These are phyloP conservation scores for Amanita muscaria DNA, from an alignment of 768 basidiomycete species.

Conservation along the genomic window DNA sequence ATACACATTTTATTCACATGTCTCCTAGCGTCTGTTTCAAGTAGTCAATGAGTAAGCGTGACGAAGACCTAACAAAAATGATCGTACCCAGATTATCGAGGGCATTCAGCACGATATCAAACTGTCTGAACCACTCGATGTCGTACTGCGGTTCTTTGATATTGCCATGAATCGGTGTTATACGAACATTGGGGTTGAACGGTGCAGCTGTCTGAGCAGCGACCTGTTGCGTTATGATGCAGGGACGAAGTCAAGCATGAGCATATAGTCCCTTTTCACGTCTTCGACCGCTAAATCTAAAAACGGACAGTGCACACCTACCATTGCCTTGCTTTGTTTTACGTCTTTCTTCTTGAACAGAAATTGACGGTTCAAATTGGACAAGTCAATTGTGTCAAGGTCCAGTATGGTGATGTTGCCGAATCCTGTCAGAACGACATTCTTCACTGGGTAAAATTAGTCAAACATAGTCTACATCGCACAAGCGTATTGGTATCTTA, in stretches of 20 bases:
- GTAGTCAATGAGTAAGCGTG: not conserved
- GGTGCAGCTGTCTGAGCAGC: constrained; percentile 74
- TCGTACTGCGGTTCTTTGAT: constrained; percentile 92
- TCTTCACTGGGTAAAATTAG: constrained; percentile 74
- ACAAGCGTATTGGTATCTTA: constrained; percentile 30
- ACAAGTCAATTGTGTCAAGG: constrained; percentile 96
- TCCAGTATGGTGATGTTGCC: constrained; percentile 89
- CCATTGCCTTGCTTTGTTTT: constrained; percentile 92
- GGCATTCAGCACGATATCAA: constrained; percentile 92
- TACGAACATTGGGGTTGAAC: constrained; percentile 83
- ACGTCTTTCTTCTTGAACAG: constrained; percentile 96
- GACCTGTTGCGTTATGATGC: constrained; percentile 35
- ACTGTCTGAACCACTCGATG: constrained; percentile 81
- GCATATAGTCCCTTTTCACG: too few relatives aligned
- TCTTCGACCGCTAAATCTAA: not conserved
- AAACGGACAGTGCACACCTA: constrained; percentile 23
- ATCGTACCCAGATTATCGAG: constrained; percentile 86
- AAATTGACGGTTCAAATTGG: constrained; percentile 95
- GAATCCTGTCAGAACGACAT: constrained; percentile 88
- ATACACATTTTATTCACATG: constrained; percentile 99
- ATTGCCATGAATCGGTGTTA: constrained; percentile 87
- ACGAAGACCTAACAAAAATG: not conserved
- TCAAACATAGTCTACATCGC: too few relatives aligned
- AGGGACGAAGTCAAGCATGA: not conserved
- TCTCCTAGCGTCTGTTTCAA: constrained; percentile 67